Evolutionary conservation across 2,329 filamentous ascomycete species (phyloP).

Genomic region (Pseudogymnoascus sp.): DNA sequence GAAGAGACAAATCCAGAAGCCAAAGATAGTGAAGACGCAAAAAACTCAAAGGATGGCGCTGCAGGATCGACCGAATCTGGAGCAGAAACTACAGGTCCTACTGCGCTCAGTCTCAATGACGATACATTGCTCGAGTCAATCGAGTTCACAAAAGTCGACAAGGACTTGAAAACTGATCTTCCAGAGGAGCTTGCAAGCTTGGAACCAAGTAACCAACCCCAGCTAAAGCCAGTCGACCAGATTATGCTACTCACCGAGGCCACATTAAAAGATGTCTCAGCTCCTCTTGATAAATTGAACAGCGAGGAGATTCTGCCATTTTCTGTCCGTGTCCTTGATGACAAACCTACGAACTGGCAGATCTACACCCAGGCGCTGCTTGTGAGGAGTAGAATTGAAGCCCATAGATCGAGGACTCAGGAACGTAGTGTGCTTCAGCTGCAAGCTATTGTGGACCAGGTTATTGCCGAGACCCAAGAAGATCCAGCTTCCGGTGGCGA

Average conservation of each 20-base stretch:
- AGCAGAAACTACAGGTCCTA: conserved; percentile 42
- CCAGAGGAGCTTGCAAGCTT: conserved; percentile 55
- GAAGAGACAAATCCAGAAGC: conserved; percentile 26
- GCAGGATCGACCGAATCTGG: conserved; percentile 20
- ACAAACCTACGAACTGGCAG: conserved; percentile 94
- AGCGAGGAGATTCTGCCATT: conserved; percentile 92
- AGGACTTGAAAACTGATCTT: conserved; percentile 39
- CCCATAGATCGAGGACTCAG: conserved; percentile 76
- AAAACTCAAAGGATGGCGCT: conserved; percentile 11
- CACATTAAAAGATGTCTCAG: conserved; percentile 80
- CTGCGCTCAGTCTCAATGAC: conserved; percentile 74
- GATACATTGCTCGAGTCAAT: conserved; percentile 89
- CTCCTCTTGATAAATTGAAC: conserved; percentile 75
- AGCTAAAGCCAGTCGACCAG: conserved; percentile 75
- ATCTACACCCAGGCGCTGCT: conserved; percentile 91
- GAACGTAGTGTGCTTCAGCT: conserved; percentile 87
- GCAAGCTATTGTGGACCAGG: conserved; percentile 90
- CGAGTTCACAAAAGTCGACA: conserved; percentile 50
- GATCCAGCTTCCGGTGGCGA: conserved; percentile 22
- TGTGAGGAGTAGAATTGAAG: conserved; percentile 81
- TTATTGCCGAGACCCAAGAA: conserved; percentile 68
- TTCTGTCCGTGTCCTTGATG: conserved; percentile 76
- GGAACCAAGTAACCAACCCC: conserved; percentile 72
- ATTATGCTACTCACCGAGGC: conserved; percentile 82
- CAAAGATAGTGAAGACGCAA: conserved; percentile 14